Conservation (phyloP, 2,329 filamentous ascomycete species). For the Elsinoe perseae region DNA sequence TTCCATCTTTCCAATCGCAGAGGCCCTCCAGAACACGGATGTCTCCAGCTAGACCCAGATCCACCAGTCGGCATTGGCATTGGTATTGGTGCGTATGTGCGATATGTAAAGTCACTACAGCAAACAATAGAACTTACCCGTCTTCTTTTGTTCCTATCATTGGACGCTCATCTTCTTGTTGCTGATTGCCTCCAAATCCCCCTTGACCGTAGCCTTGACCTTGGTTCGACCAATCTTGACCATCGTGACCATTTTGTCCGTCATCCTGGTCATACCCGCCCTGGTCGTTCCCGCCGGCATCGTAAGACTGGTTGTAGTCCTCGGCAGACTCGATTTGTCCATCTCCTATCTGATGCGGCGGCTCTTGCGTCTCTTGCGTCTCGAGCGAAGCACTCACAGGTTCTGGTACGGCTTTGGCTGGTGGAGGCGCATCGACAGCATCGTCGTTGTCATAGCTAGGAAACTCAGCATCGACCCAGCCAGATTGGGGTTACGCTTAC, state of each 20-base stretch:
- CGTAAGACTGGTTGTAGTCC: conserved; percentile 6
- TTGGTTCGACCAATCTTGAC: conserved; percentile 8
- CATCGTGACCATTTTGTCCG: conserved; percentile 2
- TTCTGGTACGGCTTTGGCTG: conserved; percentile 20
- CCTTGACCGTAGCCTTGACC: conserved; percentile 9
- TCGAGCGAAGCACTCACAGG: conserved; percentile 11
- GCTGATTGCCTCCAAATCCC: conserved; percentile 26
- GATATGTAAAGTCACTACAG: conserved; percentile 21
- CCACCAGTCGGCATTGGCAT: background rate
- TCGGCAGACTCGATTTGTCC: background rate
- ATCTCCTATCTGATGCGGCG: background rate
- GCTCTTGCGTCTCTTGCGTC: conserved; percentile 2
- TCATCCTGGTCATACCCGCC: conserved; percentile 5
- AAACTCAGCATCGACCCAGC: conserved; percentile 13
- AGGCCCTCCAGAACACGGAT: background rate
- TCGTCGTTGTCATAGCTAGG: conserved; percentile 61
- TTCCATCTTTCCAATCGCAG: background rate
- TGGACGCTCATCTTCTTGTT: conserved; percentile 38
- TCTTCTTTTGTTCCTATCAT: conserved; percentile 75
- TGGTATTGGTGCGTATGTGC: background rate
- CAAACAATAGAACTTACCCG: conserved; percentile 58
- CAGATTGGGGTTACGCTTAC: conserved; percentile 47
- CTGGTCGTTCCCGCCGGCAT: background rate
- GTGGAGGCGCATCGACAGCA: conserved; percentile 24
- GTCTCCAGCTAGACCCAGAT: background rate